Evolutionary conservation across 148 eudicot genomes (phyloP), one percentile per base, ranked within the genome.

Genomic region (Chenopodium suecicum): DNA sequence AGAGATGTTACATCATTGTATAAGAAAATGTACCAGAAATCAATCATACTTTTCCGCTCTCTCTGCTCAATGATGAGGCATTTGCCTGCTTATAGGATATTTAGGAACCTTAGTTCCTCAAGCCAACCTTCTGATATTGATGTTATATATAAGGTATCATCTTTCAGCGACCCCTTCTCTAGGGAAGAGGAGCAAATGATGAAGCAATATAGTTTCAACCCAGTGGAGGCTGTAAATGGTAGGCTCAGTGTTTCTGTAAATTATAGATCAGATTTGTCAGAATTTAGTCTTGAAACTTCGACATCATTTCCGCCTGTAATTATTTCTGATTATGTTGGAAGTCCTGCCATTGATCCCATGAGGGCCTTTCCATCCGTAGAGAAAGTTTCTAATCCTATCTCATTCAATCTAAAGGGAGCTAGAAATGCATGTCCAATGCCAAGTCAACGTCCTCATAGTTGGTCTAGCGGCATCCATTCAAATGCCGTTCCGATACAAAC

Each of bases 271-370:
- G 77, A 66, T 79, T 84, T 95, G 41, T 90, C 97, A 17, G 91
- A 90, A 78, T 95, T 92, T 85, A 88, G 88, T 77, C 82, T 92
- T 12, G 91, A 94, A 44, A 85, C 84, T 74, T 90, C 90, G 12
- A 81, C 94, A 23, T 84, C 89, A 9, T 92, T 89, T 80, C 99
- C 98, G 66, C 92, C 97, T 22, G 86, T 93, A 79, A 93, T 95
- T 27, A 95, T 95, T 74, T 67, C 92, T 67, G 98, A 95, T 89
- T 95, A 95, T 89, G 95, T 95, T 81, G 99, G 98, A 74, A 95
- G 99, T 84, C 99, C 99, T 72, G 90, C 94, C 58, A 90, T 94
- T 32, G 95, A 94, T 75, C 97, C 94, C 74, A 77, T 95, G 83
- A 90, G 97, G 88, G 89, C 91, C 52, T 92, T 95, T 66, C 93